A percentile compares a stretch with the other conserved stretches of the same genome.
phyloP scores from a whole-genome alignment of 1,139 yeast genomes.

The Candida smagusa region DNA sequence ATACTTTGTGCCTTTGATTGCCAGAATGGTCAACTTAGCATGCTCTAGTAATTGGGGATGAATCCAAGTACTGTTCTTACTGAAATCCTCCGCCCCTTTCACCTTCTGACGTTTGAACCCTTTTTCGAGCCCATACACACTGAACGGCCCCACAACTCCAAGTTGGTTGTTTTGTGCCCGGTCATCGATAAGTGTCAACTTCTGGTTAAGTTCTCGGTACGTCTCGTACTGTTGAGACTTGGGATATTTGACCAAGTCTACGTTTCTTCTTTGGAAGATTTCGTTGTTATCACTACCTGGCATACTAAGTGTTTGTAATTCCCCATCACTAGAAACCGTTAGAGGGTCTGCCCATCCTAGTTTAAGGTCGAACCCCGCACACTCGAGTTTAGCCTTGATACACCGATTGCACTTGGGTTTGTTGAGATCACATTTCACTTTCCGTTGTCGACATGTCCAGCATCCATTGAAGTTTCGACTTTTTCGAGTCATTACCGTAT shows the following conservation, averaged over 20 bases:
- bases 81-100: not conserved
- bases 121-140: slow-evolving; percentile 13
- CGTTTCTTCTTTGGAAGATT: slow-evolving; percentile 34
- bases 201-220: slow-evolving; percentile 25
- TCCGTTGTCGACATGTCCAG: slow-evolving; percentile 50
- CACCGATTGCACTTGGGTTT: slow-evolving; percentile 45
- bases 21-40: slow-evolving; percentile 41
- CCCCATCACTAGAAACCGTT: slow-evolving; percentile 20
- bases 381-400: slow-evolving; percentile 33
- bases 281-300: slow-evolving; percentile 20
- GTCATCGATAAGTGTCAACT: slow-evolving; percentile 27
- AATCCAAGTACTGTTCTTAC: slow-evolving; percentile 22
- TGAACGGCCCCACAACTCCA: slow-evolving; percentile 33
- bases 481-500: slow-evolving; percentile 28
- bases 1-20: slow-evolving; percentile 41
- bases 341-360: slow-evolving; percentile 41
- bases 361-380: slow-evolving; percentile 41
- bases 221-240: slow-evolving; percentile 29
- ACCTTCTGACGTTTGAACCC: not conserved
- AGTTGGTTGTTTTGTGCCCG: not conserved
- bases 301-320: slow-evolving; percentile 18
- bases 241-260: slow-evolving; percentile 36
- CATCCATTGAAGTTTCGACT: slow-evolving; percentile 49
- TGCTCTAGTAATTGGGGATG: slow-evolving; percentile 34
- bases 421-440: slow-evolving; percentile 48